Percentiles rank a stretch among this genome's conserved stretches.
Conservation (phyloP, 805 yeast species). For the Candida nemodendra region DNA sequence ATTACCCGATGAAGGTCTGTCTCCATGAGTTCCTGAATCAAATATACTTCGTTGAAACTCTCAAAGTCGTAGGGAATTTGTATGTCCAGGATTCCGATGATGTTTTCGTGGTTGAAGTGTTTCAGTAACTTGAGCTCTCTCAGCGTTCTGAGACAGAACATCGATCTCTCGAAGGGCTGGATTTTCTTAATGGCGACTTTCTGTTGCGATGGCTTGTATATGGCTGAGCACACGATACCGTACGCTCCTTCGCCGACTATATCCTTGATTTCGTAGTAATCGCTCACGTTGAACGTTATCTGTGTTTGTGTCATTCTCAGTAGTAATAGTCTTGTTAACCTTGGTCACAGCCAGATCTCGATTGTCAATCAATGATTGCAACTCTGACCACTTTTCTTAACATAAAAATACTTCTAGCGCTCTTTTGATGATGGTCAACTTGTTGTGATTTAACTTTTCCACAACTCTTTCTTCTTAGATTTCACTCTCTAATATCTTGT, state of each 20-base stretch:
- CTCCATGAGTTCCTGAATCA: constrained; percentile 86
- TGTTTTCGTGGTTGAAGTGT: constrained; percentile 92
- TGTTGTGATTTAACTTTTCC: too few relatives aligned
- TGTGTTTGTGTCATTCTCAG: constrained; percentile 25
- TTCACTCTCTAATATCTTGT: too few relatives aligned
- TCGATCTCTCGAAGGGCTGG: constrained; percentile 84
- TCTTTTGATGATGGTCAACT: too few relatives aligned
- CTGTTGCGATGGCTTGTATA: constrained; percentile 80
- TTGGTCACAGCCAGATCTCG: too few relatives aligned
- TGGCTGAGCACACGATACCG: constrained; percentile 89
- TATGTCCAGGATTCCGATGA: constrained; percentile 83
- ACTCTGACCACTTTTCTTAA: too few relatives aligned
- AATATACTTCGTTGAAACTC: constrained; percentile 79
- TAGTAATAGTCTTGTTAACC: too few relatives aligned
- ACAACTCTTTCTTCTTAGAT: too few relatives aligned
- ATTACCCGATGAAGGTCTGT: constrained; percentile 83
- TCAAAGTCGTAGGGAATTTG: constrained; percentile 80
- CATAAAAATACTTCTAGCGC: too few relatives aligned
- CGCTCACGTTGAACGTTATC: constrained; percentile 75
- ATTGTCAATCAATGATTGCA: too few relatives aligned
- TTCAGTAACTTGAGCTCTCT: constrained; percentile 85
- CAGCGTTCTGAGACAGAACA: constrained; percentile 85
- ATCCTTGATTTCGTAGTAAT: constrained; percentile 80
- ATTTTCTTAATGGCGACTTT: constrained; percentile 95
- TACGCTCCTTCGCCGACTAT: constrained; percentile 96